phyloP scores from a whole-genome alignment of 2,329 filamentous ascomycete species.

The Botrytis fabae region DNA sequence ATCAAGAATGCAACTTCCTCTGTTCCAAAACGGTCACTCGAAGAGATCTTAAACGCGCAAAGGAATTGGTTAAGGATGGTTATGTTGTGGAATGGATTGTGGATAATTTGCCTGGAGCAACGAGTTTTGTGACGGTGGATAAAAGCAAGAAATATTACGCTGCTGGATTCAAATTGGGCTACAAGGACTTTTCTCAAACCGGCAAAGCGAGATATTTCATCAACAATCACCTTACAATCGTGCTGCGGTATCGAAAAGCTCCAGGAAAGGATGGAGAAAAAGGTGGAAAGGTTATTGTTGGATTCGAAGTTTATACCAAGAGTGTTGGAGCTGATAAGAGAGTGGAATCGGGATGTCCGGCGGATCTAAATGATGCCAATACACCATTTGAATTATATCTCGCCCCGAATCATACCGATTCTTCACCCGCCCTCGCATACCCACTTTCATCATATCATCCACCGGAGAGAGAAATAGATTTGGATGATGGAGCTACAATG shows the following conservation, averaged over 20 bases:
- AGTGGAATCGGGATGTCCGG: constrained; percentile 65
- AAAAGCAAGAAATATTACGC: constrained; percentile 86
- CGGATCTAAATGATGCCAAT: constrained; percentile 62
- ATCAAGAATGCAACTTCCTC: constrained; percentile 70
- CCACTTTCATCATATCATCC: constrained; percentile 59
- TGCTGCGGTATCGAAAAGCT: constrained; percentile 74
- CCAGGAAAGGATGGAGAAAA: constrained; percentile 66
- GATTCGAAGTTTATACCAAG: constrained; percentile 88
- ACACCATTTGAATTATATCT: constrained; percentile 70
- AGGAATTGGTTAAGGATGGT: constrained; percentile 71
- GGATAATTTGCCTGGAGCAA: constrained; percentile 86
- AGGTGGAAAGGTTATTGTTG: constrained; percentile 78
- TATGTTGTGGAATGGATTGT: constrained; percentile 94
- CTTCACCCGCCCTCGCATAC: constrained; percentile 49
- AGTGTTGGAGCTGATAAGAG: constrained; percentile 66
- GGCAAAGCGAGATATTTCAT: constrained; percentile 69
- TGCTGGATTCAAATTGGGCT: constrained; percentile 85
- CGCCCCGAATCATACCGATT: constrained; percentile 59
- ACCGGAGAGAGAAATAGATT: constrained; percentile 54
- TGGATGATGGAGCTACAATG: constrained; percentile 64
- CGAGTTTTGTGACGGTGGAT: constrained; percentile 83
- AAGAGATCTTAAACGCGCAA: constrained; percentile 65
- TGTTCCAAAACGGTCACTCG: constrained; percentile 68
- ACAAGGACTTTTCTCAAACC: constrained; percentile 62
- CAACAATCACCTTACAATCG: constrained; percentile 86